A percentile compares a stretch with the other conserved stretches of the same genome.
These are phyloP conservation scores for Rosellinia necatrix DNA, from an alignment of 2,329 filamentous ascomycete genomes.

Conservation along the genomic window DNA sequence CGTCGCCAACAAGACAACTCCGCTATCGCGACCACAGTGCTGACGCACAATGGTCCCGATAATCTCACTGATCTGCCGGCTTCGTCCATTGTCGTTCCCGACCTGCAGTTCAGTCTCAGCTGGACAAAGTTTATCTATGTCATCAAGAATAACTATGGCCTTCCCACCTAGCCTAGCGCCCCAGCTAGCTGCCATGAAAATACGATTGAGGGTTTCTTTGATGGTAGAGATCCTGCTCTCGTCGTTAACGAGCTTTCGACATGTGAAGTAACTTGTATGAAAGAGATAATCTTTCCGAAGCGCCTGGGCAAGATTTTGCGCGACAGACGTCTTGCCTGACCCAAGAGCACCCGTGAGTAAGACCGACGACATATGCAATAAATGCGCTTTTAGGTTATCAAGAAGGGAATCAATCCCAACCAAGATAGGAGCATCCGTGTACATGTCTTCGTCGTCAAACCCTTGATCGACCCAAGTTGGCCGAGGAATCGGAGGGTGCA, in stretches of 20 bases:
- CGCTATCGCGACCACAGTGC: constrained; percentile 78
- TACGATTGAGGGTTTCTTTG: constrained; percentile 81
- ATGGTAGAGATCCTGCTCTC: constrained; percentile 88
- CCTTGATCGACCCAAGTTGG: constrained; percentile 59
- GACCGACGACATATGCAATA: constrained; percentile 86
- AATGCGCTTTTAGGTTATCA: constrained; percentile 71
- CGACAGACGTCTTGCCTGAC: constrained; percentile 84
- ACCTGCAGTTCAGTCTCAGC: constrained; percentile 94
- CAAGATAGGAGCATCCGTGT: constrained; percentile 60
- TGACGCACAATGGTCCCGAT: constrained; percentile 82
- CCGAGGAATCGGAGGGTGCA: constrained; percentile 73
- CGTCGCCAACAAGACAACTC: constrained; percentile 85
- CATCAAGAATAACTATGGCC: constrained; percentile 85
- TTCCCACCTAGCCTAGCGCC: constrained; percentile 84
- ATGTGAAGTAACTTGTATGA: constrained; percentile 84
- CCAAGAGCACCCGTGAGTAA: constrained; percentile 87
- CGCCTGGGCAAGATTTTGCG: constrained; percentile 74
- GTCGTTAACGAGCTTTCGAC: constrained; percentile 84
- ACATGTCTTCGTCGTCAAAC: constrained; percentile 57
- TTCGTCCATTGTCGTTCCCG: constrained; percentile 89
- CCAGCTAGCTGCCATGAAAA: constrained; percentile 92
- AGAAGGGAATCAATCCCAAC: constrained; percentile 85
- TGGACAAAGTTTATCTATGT: constrained; percentile 90
- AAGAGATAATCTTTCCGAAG: constrained; percentile 76
- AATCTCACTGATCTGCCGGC: constrained; percentile 88